Base-by-base conservation (phyloP, 2,329 filamentous ascomycete genomes). In the Monilinia vaccinii-corymbosi region DNA sequence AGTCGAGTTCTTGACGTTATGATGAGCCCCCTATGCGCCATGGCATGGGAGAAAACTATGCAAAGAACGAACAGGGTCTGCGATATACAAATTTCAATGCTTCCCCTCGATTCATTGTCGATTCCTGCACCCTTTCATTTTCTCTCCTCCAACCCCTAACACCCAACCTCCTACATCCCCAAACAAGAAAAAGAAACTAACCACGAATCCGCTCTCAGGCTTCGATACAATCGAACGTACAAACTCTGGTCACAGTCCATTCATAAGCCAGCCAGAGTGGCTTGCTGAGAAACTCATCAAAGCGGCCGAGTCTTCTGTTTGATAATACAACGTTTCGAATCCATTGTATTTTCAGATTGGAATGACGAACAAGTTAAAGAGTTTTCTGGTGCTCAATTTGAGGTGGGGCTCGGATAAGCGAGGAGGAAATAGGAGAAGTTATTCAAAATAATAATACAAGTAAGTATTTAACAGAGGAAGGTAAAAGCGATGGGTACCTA, bases 171-270 rank as follows among this genome's bases (percentile, higher is more conserved):
- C 9, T 21, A 42, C 1, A 21, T 21, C 0, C n/a, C 10, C 10
- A n/a, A 40, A n/a, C 2, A 16, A 40, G 4, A 40, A n/a, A 16
- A 42, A 42, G 11, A 52, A 28, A 14, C 36, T 52, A 16, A 21
- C 1, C 10, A 21, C 16, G 9, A 28, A 14, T n/a, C 13, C 11
- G 4, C 2, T 3, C 1, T n/a, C 28, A 52, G 50, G 50, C 6
- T 52, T 52, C 10, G 36, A n/a, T n/a, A 52, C 50, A 40, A 60
- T 68, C 10, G 67, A 67, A 52, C 53, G 60, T 31, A 61, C 45
- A 31, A 49, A 60, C 14, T 61, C 63, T 0, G 47, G 66, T 10
- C 67, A 69, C 59, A 66, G 64, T 55, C 64, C 67, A 2, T 69
- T 67, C 45, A 59, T 68, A 11, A 66, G 62, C 44, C 51, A 63